Evolutionary conservation across 345 rosid genomes (phyloP), one percentile per base, ranked within the genome.

Genomic region (Moricandia arvensis): DNA sequence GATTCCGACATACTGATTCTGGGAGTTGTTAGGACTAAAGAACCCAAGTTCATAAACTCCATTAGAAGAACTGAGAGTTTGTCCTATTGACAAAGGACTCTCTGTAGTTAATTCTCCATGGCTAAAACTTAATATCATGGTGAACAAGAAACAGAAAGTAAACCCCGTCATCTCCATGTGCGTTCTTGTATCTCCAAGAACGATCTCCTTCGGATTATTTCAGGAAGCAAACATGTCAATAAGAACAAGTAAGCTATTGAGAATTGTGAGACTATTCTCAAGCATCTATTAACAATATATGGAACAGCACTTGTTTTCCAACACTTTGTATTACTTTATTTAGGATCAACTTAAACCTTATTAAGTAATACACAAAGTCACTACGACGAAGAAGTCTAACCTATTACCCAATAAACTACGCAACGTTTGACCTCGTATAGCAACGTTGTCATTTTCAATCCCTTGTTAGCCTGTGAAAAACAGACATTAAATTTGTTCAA

Each of bases 11-110:
- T 81, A 85, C 3, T 34, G 72, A 8, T 72, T 13, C 0, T 13
- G 65, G 4, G 82, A 17, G 21, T 53, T 33, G 49, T 59, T 63
- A 15, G 68, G 60, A 58, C 75, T 71, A 31, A 80, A 80, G 75
- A 83, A 83, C 2, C 87, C 87, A 5, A 84, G 6, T 15, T 73
- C 82, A 18, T 79, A 84, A 45, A 27, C 21, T 0, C 6, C 21
- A 4, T 71, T 51, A 0, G 81, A 0, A 0, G 87, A 84, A 43
- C 63, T 66, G 45, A 78, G 69, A 66, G 67, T 72, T 35, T 72
- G 12, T 0, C 54, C 71, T 33, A 64, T 13, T 45, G 77, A 72
- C 73, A 78, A 70, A 41, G 75, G 80, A 35, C 58, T 68, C 4
- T 2, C 1, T 35, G 41, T 0, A 0, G 74, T 75, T 68, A 75